phyloP scores from a whole-genome alignment of 139 green algal genomes.

The Coelastrella sp. region DNA sequence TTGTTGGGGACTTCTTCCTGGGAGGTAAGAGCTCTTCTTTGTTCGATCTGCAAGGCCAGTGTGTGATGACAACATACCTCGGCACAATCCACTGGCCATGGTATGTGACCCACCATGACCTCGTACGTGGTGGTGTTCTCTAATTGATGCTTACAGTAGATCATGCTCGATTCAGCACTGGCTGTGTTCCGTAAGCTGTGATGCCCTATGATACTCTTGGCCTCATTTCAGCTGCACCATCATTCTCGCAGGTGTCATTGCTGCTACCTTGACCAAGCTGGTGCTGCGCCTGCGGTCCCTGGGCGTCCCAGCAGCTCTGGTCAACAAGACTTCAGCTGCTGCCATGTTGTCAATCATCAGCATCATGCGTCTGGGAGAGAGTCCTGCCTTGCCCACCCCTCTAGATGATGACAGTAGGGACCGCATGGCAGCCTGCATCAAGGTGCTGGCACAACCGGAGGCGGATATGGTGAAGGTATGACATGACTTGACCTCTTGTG shows the following conservation, averaged over 20 bases:
- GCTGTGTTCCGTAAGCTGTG: too few relatives aligned
- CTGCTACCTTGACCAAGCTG: slow-evolving; percentile 91
- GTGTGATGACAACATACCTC: too few relatives aligned
- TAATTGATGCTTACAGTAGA: too few relatives aligned
- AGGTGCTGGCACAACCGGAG: slow-evolving; percentile 68
- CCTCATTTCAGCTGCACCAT: too few relatives aligned
- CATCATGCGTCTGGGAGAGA: slow-evolving; percentile 90
- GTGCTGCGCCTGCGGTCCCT: slow-evolving; percentile 81
- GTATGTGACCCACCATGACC: too few relatives aligned
- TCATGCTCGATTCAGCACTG: too few relatives aligned
- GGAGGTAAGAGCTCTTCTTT: slow-evolving; percentile 49
- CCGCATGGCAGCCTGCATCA: slow-evolving; percentile 82
- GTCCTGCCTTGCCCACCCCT: slow-evolving; percentile 45
- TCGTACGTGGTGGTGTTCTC: too few relatives aligned
- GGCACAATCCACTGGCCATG: too few relatives aligned
- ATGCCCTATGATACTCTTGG: too few relatives aligned
- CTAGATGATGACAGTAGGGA: slow-evolving; percentile 79
- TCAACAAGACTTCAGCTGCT: slow-evolving; percentile 71
- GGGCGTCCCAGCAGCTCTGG: slow-evolving; percentile 33
- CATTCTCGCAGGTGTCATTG: slow-evolving; percentile 78
- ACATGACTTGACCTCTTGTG: background rate
- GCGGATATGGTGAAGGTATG: slow-evolving; percentile 50
- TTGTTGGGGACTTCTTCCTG: slow-evolving; percentile 94
- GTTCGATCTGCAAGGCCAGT: background rate
- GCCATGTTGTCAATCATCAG: slow-evolving; percentile 87